These are phyloP conservation scores for Ophiostoma perfectum DNA, from an alignment of 2,329 filamentous ascomycete species.

Conservation along the genomic window DNA sequence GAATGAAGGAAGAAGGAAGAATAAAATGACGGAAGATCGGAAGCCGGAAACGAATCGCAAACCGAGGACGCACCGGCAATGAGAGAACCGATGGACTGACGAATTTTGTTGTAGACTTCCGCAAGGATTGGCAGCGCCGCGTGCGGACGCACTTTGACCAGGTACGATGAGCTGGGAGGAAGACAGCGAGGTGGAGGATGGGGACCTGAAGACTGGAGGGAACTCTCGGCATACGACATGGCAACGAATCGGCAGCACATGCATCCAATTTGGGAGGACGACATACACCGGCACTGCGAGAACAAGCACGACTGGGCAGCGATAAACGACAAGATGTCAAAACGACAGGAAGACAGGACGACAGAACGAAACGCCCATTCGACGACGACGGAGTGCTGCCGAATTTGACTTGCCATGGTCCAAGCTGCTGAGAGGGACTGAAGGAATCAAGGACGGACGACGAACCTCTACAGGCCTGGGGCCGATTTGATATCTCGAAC, in stretches of 20 bases:
- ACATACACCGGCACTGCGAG: neutral
- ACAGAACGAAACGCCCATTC: no score
- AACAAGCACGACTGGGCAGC: neutral
- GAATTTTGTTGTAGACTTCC: constrained; percentile 64
- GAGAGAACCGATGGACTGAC: constrained; percentile 36
- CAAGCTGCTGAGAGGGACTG: neutral
- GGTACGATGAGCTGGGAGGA: constrained; percentile 53
- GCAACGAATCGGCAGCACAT: constrained; percentile 2
- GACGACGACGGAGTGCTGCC: neutral
- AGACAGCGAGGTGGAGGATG: neutral
- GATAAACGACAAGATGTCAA: neutral
- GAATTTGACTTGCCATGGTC: neutral
- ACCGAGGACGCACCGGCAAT: neutral
- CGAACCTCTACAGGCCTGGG: no score
- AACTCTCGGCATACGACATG: neutral
- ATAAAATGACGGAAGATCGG: neutral
- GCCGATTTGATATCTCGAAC: no score
- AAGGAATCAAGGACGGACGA: neutral
- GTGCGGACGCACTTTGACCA: constrained; percentile 99
- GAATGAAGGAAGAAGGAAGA: neutral
- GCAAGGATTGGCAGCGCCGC: constrained; percentile 99
- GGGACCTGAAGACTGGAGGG: neutral
- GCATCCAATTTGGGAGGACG: neutral
- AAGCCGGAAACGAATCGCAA: neutral
- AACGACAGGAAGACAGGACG: neutral